phyloP scores from a whole-genome alignment of 2,329 filamentous ascomycete species.

The Fusarium illudens region DNA sequence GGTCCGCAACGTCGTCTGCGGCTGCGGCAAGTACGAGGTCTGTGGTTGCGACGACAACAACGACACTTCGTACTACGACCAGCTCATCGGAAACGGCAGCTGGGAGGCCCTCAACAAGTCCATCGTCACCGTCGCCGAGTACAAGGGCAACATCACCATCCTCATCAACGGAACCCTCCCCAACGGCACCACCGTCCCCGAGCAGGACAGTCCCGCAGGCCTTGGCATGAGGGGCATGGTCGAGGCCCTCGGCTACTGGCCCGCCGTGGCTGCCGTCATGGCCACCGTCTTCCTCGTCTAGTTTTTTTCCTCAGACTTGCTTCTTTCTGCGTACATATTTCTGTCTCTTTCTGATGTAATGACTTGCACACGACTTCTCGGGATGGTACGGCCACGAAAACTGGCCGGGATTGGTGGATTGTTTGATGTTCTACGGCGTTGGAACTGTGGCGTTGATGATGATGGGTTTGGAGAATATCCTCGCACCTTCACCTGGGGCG shows the following conservation, averaged over 20 bases:
- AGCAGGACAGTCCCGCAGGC: conserved; percentile 46
- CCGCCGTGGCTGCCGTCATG: conserved; percentile 54
- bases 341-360: conserved; percentile 23
- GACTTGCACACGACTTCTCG: conserved; percentile 18
- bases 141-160: conserved; percentile 71
- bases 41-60: conserved; percentile 77
- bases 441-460: conserved; percentile 18
- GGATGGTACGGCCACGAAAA: not conserved
- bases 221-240: conserved; percentile 45
- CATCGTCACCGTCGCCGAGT: conserved; percentile 65
- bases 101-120: conserved; percentile 67
- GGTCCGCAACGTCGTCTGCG: conserved; percentile 48
- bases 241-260: conserved; percentile 59
- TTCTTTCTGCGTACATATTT: conserved; percentile 10
- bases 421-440: conserved; percentile 11
- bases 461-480: not conserved
- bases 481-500: not conserved
- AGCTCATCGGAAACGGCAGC: conserved; percentile 72
- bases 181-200: conserved; percentile 70
- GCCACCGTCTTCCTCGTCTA: conserved; percentile 56
- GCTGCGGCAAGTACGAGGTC: conserved; percentile 59
- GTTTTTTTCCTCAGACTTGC: conserved; percentile 3
- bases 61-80: conserved; percentile 65
- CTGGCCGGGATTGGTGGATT: not conserved
- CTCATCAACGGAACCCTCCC: conserved; percentile 80